Percentiles rank a stretch among this genome's conserved stretches.
Evolutionary conservation across 2,329 filamentous ascomycete genomes (phyloP).

Genomic region (Massarina eburnea): DNA sequence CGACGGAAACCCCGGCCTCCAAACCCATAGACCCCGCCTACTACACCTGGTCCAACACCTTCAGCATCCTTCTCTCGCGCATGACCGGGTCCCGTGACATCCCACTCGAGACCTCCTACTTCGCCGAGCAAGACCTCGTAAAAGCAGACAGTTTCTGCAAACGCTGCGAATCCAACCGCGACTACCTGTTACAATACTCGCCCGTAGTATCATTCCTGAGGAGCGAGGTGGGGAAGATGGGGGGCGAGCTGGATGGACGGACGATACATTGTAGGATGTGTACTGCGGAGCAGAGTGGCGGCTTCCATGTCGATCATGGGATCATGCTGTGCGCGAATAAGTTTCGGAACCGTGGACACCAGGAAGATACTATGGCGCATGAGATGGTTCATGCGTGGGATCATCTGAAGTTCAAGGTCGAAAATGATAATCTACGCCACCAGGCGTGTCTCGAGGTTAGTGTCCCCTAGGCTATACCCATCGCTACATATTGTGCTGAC

Average conservation of each 20-base stretch:
- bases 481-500: background rate
- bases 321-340: slow-evolving; percentile 94
- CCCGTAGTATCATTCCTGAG: slow-evolving; percentile 86
- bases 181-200: slow-evolving; percentile 81
- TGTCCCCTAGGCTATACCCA: background rate
- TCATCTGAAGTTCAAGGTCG: slow-evolving; percentile 85
- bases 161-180: slow-evolving; percentile 77
- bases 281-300: slow-evolving; percentile 70
- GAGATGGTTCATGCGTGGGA: slow-evolving; percentile 99
- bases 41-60: slow-evolving; percentile 78
- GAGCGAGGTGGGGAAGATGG: slow-evolving; percentile 76
- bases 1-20: background rate
- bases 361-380: slow-evolving; percentile 93
- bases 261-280: slow-evolving; percentile 87
- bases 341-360: slow-evolving; percentile 73
- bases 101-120: slow-evolving; percentile 61
- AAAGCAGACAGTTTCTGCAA: slow-evolving; percentile 78
- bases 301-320: slow-evolving; percentile 83
- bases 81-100: slow-evolving; percentile 34
- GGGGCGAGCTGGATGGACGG: slow-evolving; percentile 69
- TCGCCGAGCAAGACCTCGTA: slow-evolving; percentile 71
- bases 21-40: slow-evolving; percentile 37
- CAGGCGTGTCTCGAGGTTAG: slow-evolving; percentile 89
- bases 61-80: slow-evolving; percentile 74
- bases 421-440: slow-evolving; percentile 80